Conservation (phyloP, 345 rosid species). For the Populus ilicifolia region DNA sequence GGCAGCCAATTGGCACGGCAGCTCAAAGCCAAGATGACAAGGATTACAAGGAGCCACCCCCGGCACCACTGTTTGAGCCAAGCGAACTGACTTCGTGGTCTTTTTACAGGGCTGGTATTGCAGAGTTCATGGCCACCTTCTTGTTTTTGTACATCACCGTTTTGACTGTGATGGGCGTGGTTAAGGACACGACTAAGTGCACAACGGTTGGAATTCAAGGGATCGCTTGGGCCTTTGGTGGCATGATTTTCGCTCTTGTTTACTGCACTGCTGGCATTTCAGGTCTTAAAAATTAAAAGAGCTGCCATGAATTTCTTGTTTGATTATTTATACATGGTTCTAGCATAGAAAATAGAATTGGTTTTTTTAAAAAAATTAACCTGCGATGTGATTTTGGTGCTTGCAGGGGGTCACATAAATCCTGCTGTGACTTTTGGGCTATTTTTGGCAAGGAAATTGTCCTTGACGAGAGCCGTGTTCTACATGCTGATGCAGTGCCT, state of each 20-base stretch:
- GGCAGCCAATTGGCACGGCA: slow-evolving; percentile 21
- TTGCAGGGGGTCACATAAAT: slow-evolving; percentile 21
- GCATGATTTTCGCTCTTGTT: slow-evolving; percentile 22
- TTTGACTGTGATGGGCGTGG: slow-evolving; percentile 20
- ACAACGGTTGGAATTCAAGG: slow-evolving; percentile 18
- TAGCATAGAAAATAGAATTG: neutral
- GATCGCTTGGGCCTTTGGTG: slow-evolving; percentile 23
- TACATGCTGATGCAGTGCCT: slow-evolving; percentile 28
- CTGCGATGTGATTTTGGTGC: neutral
- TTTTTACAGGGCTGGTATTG: slow-evolving; percentile 20
- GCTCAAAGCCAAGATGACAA: slow-evolving; percentile 23
- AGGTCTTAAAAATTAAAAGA: neutral
- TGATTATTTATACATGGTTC: neutral
- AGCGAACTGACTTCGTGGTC: slow-evolving; percentile 16
- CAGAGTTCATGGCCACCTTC: slow-evolving; percentile 20
- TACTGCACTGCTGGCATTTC: slow-evolving; percentile 24
- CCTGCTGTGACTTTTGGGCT: slow-evolving; percentile 23
- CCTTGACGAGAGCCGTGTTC: slow-evolving; percentile 18
- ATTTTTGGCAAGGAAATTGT: slow-evolving; percentile 15
- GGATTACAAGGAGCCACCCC: slow-evolving; percentile 21
- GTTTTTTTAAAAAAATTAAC: neutral
- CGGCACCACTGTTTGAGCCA: slow-evolving; percentile 13
- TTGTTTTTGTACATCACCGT: slow-evolving; percentile 18
- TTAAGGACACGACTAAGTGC: slow-evolving; percentile 3
- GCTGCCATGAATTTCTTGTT: neutral